Percentiles rank a stretch among this genome's conserved stretches.
phyloP scores from a whole-genome alignment of 768 basidiomycete genomes.

The Hygrocybe coccinea region DNA sequence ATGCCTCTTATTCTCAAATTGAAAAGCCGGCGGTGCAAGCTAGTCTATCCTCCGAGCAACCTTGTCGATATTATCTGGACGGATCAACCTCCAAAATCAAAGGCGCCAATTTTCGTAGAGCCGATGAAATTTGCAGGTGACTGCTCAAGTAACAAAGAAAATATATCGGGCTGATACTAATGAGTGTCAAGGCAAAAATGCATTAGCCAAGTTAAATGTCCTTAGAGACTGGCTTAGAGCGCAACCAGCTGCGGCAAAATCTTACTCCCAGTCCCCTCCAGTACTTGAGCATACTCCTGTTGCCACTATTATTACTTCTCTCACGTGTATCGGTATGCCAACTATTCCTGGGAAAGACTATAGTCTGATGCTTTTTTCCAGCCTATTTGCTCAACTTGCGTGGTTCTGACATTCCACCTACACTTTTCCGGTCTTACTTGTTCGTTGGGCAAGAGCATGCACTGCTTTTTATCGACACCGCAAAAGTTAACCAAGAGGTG shows the following conservation, averaged over 20 bases:
- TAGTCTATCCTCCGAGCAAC: conserved; percentile 80
- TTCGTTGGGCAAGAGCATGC: conserved; percentile 58
- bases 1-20: conserved; percentile 55
- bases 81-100: conserved; percentile 66
- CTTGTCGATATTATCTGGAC: conserved; percentile 80
- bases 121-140: conserved; percentile 64
- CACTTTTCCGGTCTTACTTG: conserved; percentile 85
- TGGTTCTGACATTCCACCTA: conserved; percentile 85
- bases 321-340: conserved; percentile 63
- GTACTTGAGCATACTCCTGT: conserved; percentile 59
- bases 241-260: conserved; percentile 54
- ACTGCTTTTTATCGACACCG: conserved; percentile 71
- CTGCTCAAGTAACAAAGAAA: conserved; percentile 5
- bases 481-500: conserved; percentile 59
- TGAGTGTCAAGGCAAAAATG: conserved; percentile 46
- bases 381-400: conserved; percentile 88
- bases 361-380: conserved; percentile 21
- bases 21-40: conserved; percentile 49
- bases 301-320: conserved; percentile 59
- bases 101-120: conserved; percentile 65
- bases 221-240: conserved; percentile 65
- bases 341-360: not conserved
- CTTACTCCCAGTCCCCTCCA: conserved; percentile 59
- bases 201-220: conserved; percentile 60
- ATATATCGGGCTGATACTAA: not conserved